These are phyloP conservation scores for Naganishia sp. DNA, from an alignment of 1,284 basidiomycete genomes.

Conservation along the genomic window DNA sequence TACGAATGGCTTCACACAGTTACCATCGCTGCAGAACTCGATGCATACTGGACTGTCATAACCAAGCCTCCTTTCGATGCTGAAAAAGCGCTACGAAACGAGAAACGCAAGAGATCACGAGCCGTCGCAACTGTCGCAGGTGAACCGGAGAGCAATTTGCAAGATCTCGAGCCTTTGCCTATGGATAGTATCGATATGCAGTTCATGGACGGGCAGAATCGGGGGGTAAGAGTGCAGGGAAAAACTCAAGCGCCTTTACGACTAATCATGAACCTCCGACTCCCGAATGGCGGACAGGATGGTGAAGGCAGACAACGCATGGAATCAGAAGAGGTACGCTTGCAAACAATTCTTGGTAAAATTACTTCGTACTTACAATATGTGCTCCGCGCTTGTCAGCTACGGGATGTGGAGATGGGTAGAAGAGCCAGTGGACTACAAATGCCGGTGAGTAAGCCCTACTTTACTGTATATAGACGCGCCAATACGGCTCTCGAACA, in stretches of 20 bases:
- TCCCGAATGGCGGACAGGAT: background rate
- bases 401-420: slow-evolving; percentile 27
- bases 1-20: background rate
- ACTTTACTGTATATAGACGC: background rate
- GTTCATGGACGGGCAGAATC: slow-evolving; percentile 1
- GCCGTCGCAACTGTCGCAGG: background rate
- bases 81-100: background rate
- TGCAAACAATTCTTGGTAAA: background rate
- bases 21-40: slow-evolving; percentile 14
- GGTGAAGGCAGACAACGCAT: background rate
- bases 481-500: no score
- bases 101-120: background rate
- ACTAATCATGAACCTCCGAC: no score
- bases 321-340: slow-evolving; percentile 25
- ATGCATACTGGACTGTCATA: slow-evolving; percentile 9
- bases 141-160: background rate
- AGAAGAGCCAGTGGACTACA: slow-evolving; percentile 21
- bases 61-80: slow-evolving; percentile 8
- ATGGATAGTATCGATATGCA: background rate
- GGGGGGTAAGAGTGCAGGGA: background rate
- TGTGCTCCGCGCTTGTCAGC: background rate
- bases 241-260: background rate
- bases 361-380: background rate
- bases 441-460: slow-evolving; percentile 20
- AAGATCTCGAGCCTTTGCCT: slow-evolving; percentile 15